These are phyloP conservation scores for Knufia petricola DNA, from an alignment of 2,329 filamentous ascomycete genomes.

Conservation along the genomic window DNA sequence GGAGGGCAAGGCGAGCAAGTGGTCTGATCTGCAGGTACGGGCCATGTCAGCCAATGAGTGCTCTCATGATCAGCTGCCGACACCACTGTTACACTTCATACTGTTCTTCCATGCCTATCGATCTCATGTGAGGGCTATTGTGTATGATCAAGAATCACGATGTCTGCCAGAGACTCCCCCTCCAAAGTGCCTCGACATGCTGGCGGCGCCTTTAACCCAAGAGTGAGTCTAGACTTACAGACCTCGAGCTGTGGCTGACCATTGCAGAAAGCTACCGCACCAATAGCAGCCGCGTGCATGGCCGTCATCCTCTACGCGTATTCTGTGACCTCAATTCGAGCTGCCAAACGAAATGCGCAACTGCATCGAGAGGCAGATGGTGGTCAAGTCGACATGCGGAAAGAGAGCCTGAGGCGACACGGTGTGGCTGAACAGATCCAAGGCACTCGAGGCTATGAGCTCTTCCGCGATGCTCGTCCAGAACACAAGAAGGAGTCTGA, in stretches of 20 bases:
- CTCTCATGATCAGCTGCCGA: no score
- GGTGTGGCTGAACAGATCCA: constrained; percentile 20
- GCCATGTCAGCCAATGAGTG: no score
- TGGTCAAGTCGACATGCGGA: constrained; percentile 23
- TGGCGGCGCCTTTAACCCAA: constrained; percentile 7
- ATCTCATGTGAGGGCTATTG: no score
- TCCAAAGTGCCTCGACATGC: constrained; percentile 5
- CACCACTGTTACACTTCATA: no score
- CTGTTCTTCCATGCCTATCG: no score
- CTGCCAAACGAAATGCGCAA: constrained; percentile 57
- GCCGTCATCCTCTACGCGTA: constrained; percentile 52
- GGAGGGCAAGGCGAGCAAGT: no score
- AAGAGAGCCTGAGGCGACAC: constrained; percentile 22
- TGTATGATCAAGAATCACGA: background rate
- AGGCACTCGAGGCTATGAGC: constrained; percentile 19
- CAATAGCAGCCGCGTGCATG: constrained; percentile 55
- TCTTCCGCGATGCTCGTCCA: constrained; percentile 18
- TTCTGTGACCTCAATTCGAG: constrained; percentile 54
- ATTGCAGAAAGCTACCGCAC: constrained; percentile 38
- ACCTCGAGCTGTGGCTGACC: background rate
- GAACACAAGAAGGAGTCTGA: constrained; percentile 16
- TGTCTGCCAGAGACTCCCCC: background rate
- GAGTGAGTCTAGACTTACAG: background rate
- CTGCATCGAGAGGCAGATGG: constrained; percentile 36
- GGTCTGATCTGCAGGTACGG: no score